Evolutionary conservation across 139 green algal species (phyloP).

Genomic region (Tetraselmis chui): DNA sequence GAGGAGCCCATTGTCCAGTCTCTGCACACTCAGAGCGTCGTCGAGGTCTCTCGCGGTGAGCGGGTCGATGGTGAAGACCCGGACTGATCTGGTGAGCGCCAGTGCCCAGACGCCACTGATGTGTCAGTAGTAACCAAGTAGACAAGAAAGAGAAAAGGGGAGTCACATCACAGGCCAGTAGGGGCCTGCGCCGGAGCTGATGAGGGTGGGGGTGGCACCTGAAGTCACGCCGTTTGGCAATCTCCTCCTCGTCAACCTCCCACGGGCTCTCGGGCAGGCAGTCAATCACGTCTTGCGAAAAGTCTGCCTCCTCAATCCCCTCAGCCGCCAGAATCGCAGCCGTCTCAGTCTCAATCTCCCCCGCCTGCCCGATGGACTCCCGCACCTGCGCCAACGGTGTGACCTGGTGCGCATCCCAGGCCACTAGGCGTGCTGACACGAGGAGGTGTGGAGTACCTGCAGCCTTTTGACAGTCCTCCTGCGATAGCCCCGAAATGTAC

Average conservation of each 20-base stretch:
- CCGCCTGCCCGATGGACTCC: conserved; percentile 47
- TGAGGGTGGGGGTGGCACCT: too few species aligned
- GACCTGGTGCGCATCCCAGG: conserved; percentile 20
- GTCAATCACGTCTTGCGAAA: conserved; percentile 49
- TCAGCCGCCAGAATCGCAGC: conserved; percentile 51
- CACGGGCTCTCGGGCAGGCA: conserved; percentile 78
- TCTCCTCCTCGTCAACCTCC: conserved; percentile 57
- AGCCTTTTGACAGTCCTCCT: not conserved
- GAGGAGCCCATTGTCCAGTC: conserved; percentile 24
- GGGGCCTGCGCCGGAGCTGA: not conserved
- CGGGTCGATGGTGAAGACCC: conserved; percentile 81
- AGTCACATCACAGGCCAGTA: not conserved
- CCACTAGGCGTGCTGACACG: conserved; percentile 23
- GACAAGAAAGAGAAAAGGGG: not conserved
- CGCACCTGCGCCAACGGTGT: conserved; percentile 34
- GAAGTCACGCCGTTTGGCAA: conserved; percentile 64
- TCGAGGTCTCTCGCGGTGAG: conserved; percentile 75
- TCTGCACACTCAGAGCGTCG: conserved; percentile 66
- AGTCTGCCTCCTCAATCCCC: conserved; percentile 16
- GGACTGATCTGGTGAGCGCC: conserved; percentile 15
- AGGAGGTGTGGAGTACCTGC: conserved; percentile 4
- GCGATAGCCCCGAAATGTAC: too few species aligned
- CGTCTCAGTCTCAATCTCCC: conserved; percentile 66
- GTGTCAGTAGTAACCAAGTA: too few species aligned
- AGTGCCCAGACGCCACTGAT: too few species aligned